Evolutionary conservation across 2,329 filamentous ascomycete genomes (phyloP), one percentile per base, ranked within the genome.

Genomic region (Alternaria dauci): DNA sequence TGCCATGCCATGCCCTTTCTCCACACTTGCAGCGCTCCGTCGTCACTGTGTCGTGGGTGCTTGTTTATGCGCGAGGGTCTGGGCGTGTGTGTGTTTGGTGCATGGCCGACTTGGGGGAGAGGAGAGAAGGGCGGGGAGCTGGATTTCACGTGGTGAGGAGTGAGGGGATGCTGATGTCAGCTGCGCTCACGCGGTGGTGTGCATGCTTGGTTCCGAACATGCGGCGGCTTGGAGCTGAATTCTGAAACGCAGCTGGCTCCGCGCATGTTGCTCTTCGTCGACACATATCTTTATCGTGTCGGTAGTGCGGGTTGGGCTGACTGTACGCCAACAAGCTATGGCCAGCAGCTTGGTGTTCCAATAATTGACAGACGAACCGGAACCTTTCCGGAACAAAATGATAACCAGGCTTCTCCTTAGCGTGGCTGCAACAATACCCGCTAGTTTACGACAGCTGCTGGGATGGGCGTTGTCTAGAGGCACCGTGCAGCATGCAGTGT

Each of bases 401-500:
- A 36, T 26, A 14, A 50, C 12, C 46, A 25, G 46, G 9, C 14
- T 4, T 2, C 2, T 16, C 8, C 23, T 20, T 50, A 36, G 46
- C 32, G 2, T 26, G 1, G 32, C 32, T 14, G 20, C 14, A 25
- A 18, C 46, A 26, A 38, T 38, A 26, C 32, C 32, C 46, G 46
- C 46, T 50, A 36, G 30, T 50, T 38, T 14, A 50, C 25, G 39
- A 51, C 25, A 41, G 12, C 43, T 39, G 16, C 16, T 56, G 44
- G 20, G 20, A 23, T 42, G 8, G 44, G 54, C 38, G 32, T 26
- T 56, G 20, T 36, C 16, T 20, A 8, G 16, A 1, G 12, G 20
- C 16, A 6, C 26, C 44, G 18, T 56, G 53, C 36, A 56, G 16
- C 28, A 42, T 51, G 54, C 54, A 51, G 54, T 23, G 34, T 48